Percentiles rank a stretch among this genome's conserved stretches.
Conservation (phyloP, 768 basidiomycete genomes). For the Lactarius sp. region DNA sequence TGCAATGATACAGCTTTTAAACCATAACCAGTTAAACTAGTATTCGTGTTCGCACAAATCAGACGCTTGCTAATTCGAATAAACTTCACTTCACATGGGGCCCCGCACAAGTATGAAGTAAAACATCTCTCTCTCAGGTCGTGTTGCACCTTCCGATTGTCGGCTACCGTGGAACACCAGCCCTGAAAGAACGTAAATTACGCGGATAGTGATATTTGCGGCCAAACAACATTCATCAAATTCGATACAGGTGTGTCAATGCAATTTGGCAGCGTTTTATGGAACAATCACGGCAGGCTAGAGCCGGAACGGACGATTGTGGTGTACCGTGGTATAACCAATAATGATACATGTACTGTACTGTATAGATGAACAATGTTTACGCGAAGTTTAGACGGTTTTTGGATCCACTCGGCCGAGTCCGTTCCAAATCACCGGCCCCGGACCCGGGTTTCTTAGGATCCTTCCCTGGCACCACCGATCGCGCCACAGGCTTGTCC, state of each 20-base stretch:
- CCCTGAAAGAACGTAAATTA: not conserved
- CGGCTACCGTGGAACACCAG: not conserved
- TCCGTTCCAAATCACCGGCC: conserved; percentile 5
- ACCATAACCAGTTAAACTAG: conserved; percentile 6
- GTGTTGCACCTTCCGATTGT: not conserved
- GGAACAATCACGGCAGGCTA: not conserved
- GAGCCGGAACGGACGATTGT: not conserved
- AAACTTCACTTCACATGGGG: not conserved
- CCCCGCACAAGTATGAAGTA: no score
- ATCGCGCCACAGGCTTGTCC: conserved; percentile 46
- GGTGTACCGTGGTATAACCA: not conserved
- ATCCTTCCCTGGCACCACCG: conserved; percentile 24
- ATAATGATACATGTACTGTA: conserved; percentile 9
- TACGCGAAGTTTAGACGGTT: conserved; percentile 18
- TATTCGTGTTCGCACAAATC: not conserved
- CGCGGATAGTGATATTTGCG: not conserved
- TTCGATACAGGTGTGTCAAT: not conserved
- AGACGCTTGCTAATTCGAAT: conserved; percentile 8
- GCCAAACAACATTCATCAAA: not conserved
- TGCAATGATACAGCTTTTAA: conserved; percentile 9
- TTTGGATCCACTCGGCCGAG: conserved; percentile 7
- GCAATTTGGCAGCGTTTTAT: not conserved
- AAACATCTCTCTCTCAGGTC: no score
- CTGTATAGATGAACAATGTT: not conserved
- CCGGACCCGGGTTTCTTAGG: not conserved